Conservation (phyloP, 2,329 filamentous ascomycete species). For the Curvularia lunata region DNA sequence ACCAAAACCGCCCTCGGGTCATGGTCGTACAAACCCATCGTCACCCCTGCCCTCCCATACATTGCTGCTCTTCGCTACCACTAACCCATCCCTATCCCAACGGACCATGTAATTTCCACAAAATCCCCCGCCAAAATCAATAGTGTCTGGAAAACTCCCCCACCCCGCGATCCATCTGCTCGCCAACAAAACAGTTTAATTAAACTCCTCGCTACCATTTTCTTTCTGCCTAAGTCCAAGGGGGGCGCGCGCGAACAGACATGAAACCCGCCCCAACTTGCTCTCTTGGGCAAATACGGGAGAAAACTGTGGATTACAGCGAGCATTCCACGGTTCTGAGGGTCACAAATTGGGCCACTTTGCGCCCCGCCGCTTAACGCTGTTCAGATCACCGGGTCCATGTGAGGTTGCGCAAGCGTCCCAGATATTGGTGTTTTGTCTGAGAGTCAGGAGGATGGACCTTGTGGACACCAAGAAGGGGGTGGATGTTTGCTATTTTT, state of each 20-base stretch:
- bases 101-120: slow-evolving; percentile 12
- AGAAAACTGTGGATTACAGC: slow-evolving; percentile 16
- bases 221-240: neutral
- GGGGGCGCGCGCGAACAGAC: slow-evolving; percentile 14
- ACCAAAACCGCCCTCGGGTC: neutral
- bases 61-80: slow-evolving; percentile 9
- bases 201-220: slow-evolving; percentile 10
- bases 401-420: slow-evolving; percentile 13
- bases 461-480: neutral
- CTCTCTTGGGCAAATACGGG: slow-evolving; percentile 10
- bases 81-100: neutral
- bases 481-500: neutral
- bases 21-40: neutral
- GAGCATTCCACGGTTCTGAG: slow-evolving; percentile 9
- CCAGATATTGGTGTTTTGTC: neutral
- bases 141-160: too few relatives aligned
- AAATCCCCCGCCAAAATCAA: neutral
- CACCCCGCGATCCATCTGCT: neutral
- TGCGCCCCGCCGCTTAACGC: neutral
- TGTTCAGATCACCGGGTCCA: neutral
- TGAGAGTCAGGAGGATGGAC: neutral
- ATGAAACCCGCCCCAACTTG: slow-evolving; percentile 2
- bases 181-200: neutral
- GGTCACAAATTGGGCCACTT: neutral
- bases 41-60: slow-evolving; percentile 7